phyloP scores from a whole-genome alignment of 192 early-diverging fungal genomes.

The Rhizophlyctis rosea region DNA sequence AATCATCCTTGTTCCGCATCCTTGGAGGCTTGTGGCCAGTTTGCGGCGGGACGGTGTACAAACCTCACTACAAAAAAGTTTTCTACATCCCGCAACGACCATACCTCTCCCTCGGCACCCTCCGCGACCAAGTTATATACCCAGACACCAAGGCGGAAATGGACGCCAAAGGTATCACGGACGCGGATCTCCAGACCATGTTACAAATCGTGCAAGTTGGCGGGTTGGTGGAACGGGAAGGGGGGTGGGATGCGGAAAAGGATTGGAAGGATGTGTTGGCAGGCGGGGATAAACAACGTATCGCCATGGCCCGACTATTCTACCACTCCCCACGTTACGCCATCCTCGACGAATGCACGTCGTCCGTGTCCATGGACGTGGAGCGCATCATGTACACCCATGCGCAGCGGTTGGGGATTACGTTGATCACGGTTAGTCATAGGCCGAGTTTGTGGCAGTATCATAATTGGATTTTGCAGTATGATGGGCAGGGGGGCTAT shows the following conservation, averaged over 20 bases:
- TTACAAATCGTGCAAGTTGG: constrained; percentile 81
- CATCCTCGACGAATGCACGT: constrained; percentile 94
- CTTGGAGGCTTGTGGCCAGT: constrained; percentile 95
- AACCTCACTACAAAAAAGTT: constrained; percentile 59
- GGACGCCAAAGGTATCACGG: constrained; percentile 58
- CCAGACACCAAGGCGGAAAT: constrained; percentile 71
- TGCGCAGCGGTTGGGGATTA: constrained; percentile 65
- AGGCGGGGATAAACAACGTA: constrained; percentile 73
- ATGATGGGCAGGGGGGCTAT: constrained; percentile 96
- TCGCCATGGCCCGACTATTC: constrained; percentile 95
- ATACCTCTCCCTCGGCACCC: constrained; percentile 88
- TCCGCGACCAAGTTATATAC: constrained; percentile 96
- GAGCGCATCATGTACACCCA: constrained; percentile 79
- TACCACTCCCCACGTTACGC: constrained; percentile 95
- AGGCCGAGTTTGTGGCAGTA: constrained; percentile 93
- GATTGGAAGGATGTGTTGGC: constrained; percentile 81
- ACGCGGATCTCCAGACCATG: constrained; percentile 74
- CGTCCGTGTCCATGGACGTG: constrained; percentile 88
- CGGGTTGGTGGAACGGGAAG: constrained; percentile 62
- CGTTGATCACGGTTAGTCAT: constrained; percentile 89
- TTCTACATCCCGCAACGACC: constrained; percentile 99
- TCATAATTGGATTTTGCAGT: constrained; percentile 87
- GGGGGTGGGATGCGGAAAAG: constrained; percentile 54
- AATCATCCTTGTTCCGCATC: constrained; percentile 90
- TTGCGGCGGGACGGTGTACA: constrained; percentile 61